Evolutionary conservation across 2,329 filamentous ascomycete genomes (phyloP).

Genomic region (Cladophialophora psammophila): DNA sequence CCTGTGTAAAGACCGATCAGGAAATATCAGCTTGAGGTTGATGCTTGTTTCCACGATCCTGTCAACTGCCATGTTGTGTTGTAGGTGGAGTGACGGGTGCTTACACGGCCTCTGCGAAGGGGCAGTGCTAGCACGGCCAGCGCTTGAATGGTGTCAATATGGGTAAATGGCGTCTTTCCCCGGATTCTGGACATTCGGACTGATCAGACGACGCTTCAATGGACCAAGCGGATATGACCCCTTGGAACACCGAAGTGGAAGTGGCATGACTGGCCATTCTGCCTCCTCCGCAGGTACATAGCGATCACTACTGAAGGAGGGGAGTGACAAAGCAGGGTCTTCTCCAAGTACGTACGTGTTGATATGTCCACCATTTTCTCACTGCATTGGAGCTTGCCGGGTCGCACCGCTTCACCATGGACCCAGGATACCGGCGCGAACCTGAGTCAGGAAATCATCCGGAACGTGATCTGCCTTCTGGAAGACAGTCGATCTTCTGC

Average conservation of each 20-base stretch:
- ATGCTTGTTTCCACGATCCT: not conserved
- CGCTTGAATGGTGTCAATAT: not conserved
- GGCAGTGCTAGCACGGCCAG: not conserved
- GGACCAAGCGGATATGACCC: not conserved
- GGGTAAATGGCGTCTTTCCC: not conserved
- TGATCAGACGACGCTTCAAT: not conserved
- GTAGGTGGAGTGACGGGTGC: not conserved
- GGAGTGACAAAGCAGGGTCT: not conserved
- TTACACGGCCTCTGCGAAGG: not conserved
- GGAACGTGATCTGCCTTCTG: slow-evolving; percentile 12
- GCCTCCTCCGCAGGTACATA: not conserved
- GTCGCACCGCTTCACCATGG: slow-evolving; percentile 16
- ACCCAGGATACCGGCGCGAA: not conserved
- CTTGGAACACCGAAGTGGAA: not conserved
- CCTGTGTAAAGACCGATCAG: not conserved
- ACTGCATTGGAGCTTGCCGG: slow-evolving; percentile 1
- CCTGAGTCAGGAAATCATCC: slow-evolving; percentile 9
- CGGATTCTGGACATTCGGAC: not conserved
- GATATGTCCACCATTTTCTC: slow-evolving; percentile 1
- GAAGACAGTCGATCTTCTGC: slow-evolving; percentile 1
- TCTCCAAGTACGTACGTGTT: not conserved
- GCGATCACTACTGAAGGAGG: not conserved
- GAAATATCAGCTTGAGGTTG: not conserved
- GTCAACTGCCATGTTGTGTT: not conserved
- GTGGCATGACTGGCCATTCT: not conserved